Percentiles rank a stretch among this genome's conserved stretches.
Evolutionary conservation across 1,139 yeast species (phyloP).

Genomic region (Sugiyamaella castrensis): DNA sequence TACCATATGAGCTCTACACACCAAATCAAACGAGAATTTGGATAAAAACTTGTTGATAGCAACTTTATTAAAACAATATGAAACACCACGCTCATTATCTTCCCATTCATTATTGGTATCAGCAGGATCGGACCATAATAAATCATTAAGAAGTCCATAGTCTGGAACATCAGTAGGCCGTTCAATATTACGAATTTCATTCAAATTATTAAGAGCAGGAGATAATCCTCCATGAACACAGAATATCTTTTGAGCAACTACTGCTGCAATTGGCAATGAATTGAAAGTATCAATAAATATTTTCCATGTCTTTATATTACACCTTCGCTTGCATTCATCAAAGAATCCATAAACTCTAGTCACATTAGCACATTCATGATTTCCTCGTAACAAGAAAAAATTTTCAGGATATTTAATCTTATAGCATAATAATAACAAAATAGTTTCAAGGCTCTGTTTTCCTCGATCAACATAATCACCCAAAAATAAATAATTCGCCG

Average conservation of each 20-base stretch:
- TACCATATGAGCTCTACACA: slow-evolving; percentile 98
- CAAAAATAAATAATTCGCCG: slow-evolving; percentile 81
- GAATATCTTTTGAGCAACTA: slow-evolving; percentile 92
- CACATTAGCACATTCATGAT: slow-evolving; percentile 96
- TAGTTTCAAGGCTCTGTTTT: slow-evolving; percentile 89
- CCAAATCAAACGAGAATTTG: slow-evolving; percentile 88
- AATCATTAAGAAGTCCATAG: slow-evolving; percentile 85
- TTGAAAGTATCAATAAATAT: slow-evolving; percentile 90
- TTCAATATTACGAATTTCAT: slow-evolving; percentile 85
- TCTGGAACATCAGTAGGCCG: slow-evolving; percentile 98
- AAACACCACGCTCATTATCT: slow-evolving; percentile 95
- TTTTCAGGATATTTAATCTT: slow-evolving; percentile 96
- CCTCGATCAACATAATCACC: slow-evolving; percentile 99
- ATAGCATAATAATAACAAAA: slow-evolving; percentile 76
- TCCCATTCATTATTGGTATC: slow-evolving; percentile 97
- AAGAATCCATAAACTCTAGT: slow-evolving; percentile 95
- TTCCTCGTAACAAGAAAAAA: slow-evolving; percentile 86
- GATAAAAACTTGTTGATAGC: slow-evolving; percentile 88
- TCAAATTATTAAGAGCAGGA: slow-evolving; percentile 86
- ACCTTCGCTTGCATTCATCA: slow-evolving; percentile 93
- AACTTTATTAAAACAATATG: slow-evolving; percentile 90
- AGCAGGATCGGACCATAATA: slow-evolving; percentile 96
- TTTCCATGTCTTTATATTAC: slow-evolving; percentile 92
- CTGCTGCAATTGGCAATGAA: slow-evolving; percentile 91
- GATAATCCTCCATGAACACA: slow-evolving; percentile 97